Conservation (phyloP, 768 basidiomycete species). For the Hydnomerulius pinastri region DNA sequence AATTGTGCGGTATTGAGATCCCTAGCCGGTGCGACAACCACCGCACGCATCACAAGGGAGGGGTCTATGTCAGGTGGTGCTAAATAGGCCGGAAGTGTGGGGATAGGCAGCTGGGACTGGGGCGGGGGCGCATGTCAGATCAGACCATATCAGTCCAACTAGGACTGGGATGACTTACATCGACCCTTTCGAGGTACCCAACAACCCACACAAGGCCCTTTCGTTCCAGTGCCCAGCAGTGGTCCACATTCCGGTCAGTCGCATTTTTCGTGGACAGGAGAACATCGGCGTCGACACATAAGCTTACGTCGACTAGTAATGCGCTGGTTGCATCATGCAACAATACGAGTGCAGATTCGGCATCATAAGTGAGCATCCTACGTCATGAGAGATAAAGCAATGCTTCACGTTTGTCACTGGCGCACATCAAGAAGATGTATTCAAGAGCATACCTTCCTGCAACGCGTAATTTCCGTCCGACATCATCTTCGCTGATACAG, state of each 20-base stretch:
- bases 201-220: constrained; percentile 53
- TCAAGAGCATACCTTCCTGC: constrained; percentile 53
- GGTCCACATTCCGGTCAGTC: constrained; percentile 9
- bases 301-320: constrained; percentile 57
- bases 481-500: constrained; percentile 38
- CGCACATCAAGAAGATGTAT: constrained; percentile 14
- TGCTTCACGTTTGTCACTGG: constrained; percentile 4
- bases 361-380: constrained; percentile 63
- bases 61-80: constrained; percentile 43
- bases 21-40: constrained; percentile 47
- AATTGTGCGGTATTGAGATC: constrained; percentile 43
- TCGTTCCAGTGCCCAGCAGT: constrained; percentile 54
- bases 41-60: constrained; percentile 52
- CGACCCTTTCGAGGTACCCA: constrained; percentile 55
- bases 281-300: constrained; percentile 44
- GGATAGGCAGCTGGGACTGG: constrained; percentile 44
- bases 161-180: constrained; percentile 36
- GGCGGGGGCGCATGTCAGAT: constrained; percentile 14
- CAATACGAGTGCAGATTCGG: constrained; percentile 44
- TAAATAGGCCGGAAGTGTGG: constrained; percentile 43
- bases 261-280: constrained; percentile 14
- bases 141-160: constrained; percentile 12
- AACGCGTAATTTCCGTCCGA: constrained; percentile 57
- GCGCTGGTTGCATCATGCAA: constrained; percentile 52
- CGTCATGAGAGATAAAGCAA: constrained; percentile 6